Percentiles rank a stretch among this genome's conserved stretches.
Evolutionary conservation across 2,329 filamentous ascomycete genomes (phyloP).

Genomic region (Microsporum audouinii): DNA sequence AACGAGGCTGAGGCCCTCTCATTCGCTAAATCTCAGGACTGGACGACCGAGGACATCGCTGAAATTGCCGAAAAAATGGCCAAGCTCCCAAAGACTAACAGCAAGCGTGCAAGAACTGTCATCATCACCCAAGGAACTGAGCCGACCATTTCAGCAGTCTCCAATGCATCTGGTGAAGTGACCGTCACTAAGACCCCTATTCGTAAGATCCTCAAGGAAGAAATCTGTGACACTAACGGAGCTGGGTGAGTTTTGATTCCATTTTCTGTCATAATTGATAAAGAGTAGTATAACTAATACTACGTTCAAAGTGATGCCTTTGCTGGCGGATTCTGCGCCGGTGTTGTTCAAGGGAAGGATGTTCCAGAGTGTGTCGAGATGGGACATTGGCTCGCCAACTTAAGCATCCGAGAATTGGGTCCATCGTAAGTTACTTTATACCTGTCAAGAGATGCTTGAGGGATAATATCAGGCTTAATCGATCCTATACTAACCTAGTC

Average conservation of each 20-base stretch:
- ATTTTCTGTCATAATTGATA: background rate
- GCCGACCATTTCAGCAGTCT: slow-evolving; percentile 69
- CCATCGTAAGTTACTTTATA: slow-evolving; percentile 62
- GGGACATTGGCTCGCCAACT: slow-evolving; percentile 89
- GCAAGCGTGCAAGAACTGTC: slow-evolving; percentile 67
- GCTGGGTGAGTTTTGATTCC: slow-evolving; percentile 48
- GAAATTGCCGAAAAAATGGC: slow-evolving; percentile 79
- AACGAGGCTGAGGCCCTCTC: slow-evolving; percentile 91
- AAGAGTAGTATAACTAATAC: background rate
- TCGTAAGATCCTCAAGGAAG: slow-evolving; percentile 59
- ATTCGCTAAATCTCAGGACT: slow-evolving; percentile 71
- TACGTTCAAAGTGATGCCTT: slow-evolving; percentile 64
- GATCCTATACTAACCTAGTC: background rate
- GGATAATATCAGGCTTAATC: background rate
- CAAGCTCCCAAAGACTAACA: slow-evolving; percentile 84
- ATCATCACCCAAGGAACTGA: slow-evolving; percentile 93
- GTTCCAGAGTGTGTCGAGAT: slow-evolving; percentile 72
- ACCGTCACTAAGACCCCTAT: slow-evolving; percentile 69
- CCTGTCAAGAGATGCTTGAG: too few relatives aligned
- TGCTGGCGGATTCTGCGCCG: slow-evolving; percentile 84
- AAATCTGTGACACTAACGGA: slow-evolving; percentile 94
- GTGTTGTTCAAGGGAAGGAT: slow-evolving; percentile 71
- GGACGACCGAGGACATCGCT: slow-evolving; percentile 64
- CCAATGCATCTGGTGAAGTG: slow-evolving; percentile 53
- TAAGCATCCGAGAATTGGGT: slow-evolving; percentile 90